Conservation (phyloP, 208 protist genomes). For the Trypanosoma mega region DNA sequence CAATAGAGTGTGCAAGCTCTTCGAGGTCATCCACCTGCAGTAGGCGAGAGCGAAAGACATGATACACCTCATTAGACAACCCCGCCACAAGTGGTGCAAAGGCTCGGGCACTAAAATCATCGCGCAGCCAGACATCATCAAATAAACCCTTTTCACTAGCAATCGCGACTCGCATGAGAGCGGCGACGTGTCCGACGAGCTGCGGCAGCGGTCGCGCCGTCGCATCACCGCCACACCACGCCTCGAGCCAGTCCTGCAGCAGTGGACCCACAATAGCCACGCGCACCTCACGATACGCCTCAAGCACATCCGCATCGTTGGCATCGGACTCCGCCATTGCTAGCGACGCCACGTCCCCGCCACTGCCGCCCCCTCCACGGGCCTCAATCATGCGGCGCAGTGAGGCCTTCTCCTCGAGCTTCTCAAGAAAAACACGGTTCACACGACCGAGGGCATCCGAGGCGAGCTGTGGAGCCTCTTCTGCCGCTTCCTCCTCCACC, state of each 20-base stretch:
- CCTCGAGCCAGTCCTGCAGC: conserved; percentile 55
- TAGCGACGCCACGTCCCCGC: conserved; percentile 36
- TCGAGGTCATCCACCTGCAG: conserved; percentile 73
- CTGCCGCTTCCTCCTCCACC: conserved; percentile 24
- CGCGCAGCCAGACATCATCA: conserved; percentile 72
- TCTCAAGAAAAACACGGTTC: conserved; percentile 53
- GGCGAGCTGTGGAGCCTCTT: conserved; percentile 13
- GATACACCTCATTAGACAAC: conserved; percentile 73
- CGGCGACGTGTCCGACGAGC: conserved; percentile 51
- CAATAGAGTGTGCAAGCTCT: conserved; percentile 68
- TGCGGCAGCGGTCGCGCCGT: conserved; percentile 38
- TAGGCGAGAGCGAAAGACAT: conserved; percentile 76
- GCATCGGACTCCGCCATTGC: no score
- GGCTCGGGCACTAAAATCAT: conserved; percentile 56
- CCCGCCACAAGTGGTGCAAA: conserved; percentile 55
- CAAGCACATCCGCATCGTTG: conserved; percentile 47
- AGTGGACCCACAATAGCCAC: conserved; percentile 66
- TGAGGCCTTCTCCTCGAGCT: conserved; percentile 38
- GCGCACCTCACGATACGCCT: conserved; percentile 62
- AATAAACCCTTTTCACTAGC: conserved; percentile 53
- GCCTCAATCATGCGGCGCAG: conserved; percentile 78
- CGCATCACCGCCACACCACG: conserved; percentile 7
- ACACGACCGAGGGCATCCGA: conserved; percentile 35
- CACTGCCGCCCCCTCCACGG: conserved; percentile 25
- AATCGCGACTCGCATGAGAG: conserved; percentile 56